Base-by-base conservation (phyloP, 148 eudicot species). In the Amaranthus hypochondriacus region DNA sequence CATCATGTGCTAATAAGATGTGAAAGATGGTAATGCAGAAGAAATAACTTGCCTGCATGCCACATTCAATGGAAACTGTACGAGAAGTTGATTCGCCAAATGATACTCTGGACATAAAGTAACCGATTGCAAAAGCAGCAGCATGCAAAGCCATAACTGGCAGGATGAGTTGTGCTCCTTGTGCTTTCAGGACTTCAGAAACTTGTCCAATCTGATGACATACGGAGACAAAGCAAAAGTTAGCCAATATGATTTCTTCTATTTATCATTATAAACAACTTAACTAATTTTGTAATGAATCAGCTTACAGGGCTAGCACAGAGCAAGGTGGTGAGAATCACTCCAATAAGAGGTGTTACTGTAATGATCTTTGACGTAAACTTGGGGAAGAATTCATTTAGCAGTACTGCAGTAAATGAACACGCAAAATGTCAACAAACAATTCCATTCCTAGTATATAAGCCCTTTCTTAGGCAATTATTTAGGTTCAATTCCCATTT, bases 71-170 rank as follows among this genome's bases (percentile, higher is more conserved):
- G 63, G 99, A 96, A 70, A 96, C 90, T n/a, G 99, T 96, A 66
- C 99, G 90, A 49, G 92, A 96, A 72, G 99, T 96, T 68, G 99
- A 92, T 89, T 96, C 99, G 21, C 99, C 99, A 79, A 96, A 96
- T 55, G 92, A 89, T 44, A 81, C 3, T 80, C 85, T 95, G 56
- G 99, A 96, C n/a, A 92, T 50, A 81, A 76, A 88, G 77, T 96
- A 96, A 77, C 99, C 99, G 28, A 96, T 47, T 65, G 85, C 81
- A 80, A 95, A 96, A 5, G 97, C 99, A 66, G 97, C 96, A 79
- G 79, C 93, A 68, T 96, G 99, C 70, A 96, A 83, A 61, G 82
- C 49, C 42, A 96, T 97, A 78, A 96, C 97, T 0, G 99, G 99
- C 21, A 96, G 39, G 59, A 96, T 81, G 61, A 96, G 71, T 62